Base-by-base conservation (phyloP, 345 rosid genomes). In the Eucalyptus globulus region DNA sequence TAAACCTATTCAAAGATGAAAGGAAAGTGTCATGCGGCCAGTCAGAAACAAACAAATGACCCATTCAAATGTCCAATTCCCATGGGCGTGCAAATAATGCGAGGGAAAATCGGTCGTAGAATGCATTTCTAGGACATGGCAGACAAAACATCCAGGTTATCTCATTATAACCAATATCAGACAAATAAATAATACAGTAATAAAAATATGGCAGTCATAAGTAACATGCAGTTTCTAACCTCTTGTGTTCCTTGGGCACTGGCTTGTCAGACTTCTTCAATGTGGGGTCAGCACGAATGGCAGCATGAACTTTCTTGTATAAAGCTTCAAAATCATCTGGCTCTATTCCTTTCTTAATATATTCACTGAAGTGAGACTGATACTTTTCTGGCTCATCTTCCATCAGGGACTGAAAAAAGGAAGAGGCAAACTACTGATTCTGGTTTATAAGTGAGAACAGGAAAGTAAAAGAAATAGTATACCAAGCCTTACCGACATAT, bases 331-430 rank as follows among this genome's bases (percentile, higher is more conserved):
- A 44, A 89, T 87, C 90, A 88, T 96, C 96, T n/a, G 96, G 87
- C 45, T 93, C 94, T 51, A 96, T 86, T 69, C 95, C 96, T 90
- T n/a, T 93, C 92, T 94, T 95, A 62, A 96, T 86, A 53, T 92
- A 95, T 90, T 91, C 95, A n/a, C 94, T 94, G 53, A 96, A 94
- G 92, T 96, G 97, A 87, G 94, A 89, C 86, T 94, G 97, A 43
- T 94, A 95, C 91, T 94, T 96, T 92, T 96, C 96, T 13, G 95
- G 96, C 76, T 94, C 95, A 88, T 96, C 96, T 87, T 96, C 98
- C 89, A 89, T 90, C 91, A 95, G 87, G 51, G 90, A 90, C 96
- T 96, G 88, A n/a, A n/a, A 26, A 88, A 37, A 37, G 43, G 58
- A 50, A 45, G 85, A 80, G 22, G 51, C 40, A 45, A 47, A 86